Evolutionary conservation across 2,329 filamentous ascomycete genomes (phyloP).

Genomic region (Aspergillus sp.): DNA sequence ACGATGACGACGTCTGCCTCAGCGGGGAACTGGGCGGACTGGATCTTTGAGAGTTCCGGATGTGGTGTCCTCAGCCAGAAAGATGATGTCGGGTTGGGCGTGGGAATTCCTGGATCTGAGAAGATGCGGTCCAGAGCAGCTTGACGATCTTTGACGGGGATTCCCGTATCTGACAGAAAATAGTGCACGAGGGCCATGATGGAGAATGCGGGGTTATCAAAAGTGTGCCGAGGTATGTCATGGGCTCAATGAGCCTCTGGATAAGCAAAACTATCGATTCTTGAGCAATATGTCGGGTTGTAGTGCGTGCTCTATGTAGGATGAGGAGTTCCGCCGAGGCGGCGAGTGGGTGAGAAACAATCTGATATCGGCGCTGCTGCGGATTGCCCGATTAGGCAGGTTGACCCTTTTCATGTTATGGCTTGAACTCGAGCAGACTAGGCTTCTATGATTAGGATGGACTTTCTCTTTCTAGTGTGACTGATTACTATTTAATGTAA

Average conservation of each 20-base stretch:
- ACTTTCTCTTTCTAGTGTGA: neutral
- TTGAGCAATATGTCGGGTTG: too few relatives aligned
- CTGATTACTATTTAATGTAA: too few relatives aligned
- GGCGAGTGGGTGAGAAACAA: neutral
- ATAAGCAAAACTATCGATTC: too few relatives aligned
- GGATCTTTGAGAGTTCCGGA: conserved; percentile 17
- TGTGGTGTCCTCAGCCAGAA: conserved; percentile 31
- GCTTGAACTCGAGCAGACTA: too few relatives aligned
- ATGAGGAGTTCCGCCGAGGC: neutral
- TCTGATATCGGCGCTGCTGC: neutral
- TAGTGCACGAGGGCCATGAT: conserved; percentile 17
- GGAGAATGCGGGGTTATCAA: neutral
- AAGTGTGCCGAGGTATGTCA: neutral
- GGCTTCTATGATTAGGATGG: neutral
- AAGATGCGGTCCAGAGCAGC: conserved; percentile 22
- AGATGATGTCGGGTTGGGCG: conserved; percentile 28
- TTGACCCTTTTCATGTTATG: neutral
- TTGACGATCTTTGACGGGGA: conserved; percentile 19
- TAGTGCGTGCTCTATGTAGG: too few relatives aligned
- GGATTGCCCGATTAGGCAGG: neutral
- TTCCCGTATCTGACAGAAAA: conserved; percentile 17
- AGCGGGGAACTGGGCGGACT: conserved; percentile 18
- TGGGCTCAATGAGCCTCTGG: too few relatives aligned
- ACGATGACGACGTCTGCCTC: conserved; percentile 29
- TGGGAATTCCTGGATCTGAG: conserved; percentile 25